These are phyloP conservation scores for Talaromyces marneffei DNA, from an alignment of 2,329 filamentous ascomycete genomes.

Conservation along the genomic window DNA sequence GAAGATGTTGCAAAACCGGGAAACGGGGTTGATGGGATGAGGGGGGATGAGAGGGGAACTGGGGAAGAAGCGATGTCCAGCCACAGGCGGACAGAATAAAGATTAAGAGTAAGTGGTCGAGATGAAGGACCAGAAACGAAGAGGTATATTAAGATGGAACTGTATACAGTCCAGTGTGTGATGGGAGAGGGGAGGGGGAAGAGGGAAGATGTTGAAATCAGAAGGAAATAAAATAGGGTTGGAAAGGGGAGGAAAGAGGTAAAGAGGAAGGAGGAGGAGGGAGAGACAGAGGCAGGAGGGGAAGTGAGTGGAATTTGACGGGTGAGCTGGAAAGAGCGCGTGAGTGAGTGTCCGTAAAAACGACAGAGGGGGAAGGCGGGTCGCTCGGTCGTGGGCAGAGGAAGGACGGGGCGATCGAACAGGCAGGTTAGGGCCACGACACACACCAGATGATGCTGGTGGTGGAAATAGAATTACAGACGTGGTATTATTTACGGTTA, in stretches of 20 bases:
- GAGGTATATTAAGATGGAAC: constrained; percentile 10
- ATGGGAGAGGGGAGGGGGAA: constrained; percentile 11
- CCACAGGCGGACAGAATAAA: constrained; percentile 32
- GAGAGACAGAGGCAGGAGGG: constrained; percentile 17
- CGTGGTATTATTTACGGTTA: not conserved
- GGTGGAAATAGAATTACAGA: not conserved
- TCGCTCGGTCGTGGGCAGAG: constrained; percentile 13
- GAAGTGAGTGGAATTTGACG: constrained; percentile 16
- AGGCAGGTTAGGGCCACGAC: constrained; percentile 18
- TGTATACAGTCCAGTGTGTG: constrained; percentile 18
- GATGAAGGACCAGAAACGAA: constrained; percentile 18
- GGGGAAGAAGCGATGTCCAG: constrained; percentile 31
- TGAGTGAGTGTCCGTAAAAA: constrained; percentile 15
- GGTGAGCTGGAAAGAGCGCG: constrained; percentile 16
- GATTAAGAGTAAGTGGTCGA: constrained; percentile 15
- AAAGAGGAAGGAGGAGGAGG: constrained; percentile 18
- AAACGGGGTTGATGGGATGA: constrained; percentile 16
- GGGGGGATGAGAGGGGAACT: constrained; percentile 7
- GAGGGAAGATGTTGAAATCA: constrained; percentile 18
- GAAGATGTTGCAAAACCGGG: constrained; percentile 18
- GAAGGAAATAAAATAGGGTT: constrained; percentile 15
- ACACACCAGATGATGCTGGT: not conserved
- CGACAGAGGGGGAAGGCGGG: constrained; percentile 17
- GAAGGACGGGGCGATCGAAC: constrained; percentile 18
- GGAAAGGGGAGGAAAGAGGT: constrained; percentile 18